Evolutionary conservation across 2,329 filamentous ascomycete genomes (phyloP), one percentile per base, ranked within the genome.

Genomic region (Ambrosiella xylebori): DNA sequence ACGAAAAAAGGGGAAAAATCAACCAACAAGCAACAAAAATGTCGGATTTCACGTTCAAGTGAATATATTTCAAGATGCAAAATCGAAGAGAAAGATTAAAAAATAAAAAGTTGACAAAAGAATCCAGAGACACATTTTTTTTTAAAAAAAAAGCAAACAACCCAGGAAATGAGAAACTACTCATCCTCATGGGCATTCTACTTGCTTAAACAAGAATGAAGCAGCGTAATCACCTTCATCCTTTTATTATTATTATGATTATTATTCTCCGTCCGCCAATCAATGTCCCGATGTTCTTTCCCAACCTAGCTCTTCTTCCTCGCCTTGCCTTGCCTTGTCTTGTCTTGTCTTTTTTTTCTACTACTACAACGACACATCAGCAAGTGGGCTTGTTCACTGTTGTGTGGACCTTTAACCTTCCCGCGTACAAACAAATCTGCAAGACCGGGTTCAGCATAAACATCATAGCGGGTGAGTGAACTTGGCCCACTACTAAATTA

Each of bases 221-320:
- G 9, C 35, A 36, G 38, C 35, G 17, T 37, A 36, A n/a, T 19
- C 49, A 13, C 9, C 49, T 49, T 52, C 49, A 27, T 52, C 49
- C 27, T 36, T 52, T 36, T 15, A 47, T 47, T 17, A 13, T 17
- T 17, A 15, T 36, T 52, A 37, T 49, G 17, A 15, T 49, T 15
- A 15, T 49, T 49, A 49, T 49, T 52, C 49, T 52, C 49, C 17
- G 49, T 37, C 49, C 35, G 27, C 49, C 49, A 52, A 52, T 52
- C 27, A 52, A 52, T 52, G 5, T 7, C 49, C 49, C 12, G 17
- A 52, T 52, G 17, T 9, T 27, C 35, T 52, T 36, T 19, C 17
- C 49, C 27, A 27, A 4, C 17, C 35, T 36, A 6, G 45, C 9
- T 27, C 9, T 50, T 15, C 17, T 13, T 52, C 17, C 17, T n/a